Conservation (phyloP, 495 filamentous ascomycete species). For the Arthonia radiata region DNA sequence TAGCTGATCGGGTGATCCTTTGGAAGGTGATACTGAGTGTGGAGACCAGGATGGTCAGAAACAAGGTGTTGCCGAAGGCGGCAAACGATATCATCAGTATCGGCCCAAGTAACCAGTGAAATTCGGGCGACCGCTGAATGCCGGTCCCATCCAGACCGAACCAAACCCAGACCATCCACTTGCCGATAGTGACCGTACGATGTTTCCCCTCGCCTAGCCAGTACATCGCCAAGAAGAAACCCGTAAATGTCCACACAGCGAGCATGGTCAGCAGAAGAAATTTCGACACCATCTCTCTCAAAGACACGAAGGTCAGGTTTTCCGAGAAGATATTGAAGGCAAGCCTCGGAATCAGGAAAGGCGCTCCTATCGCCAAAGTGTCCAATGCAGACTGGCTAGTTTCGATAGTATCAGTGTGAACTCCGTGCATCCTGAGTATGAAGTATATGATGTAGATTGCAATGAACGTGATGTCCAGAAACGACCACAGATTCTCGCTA, state of each 20-base stretch:
- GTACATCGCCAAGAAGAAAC: constrained; percentile 43
- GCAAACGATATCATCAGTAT: constrained; percentile 46
- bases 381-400: constrained; percentile 34
- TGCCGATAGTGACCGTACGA: constrained; percentile 28
- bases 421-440: constrained; percentile 30
- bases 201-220: constrained; percentile 25
- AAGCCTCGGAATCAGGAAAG: constrained; percentile 42
- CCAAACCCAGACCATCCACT: constrained; percentile 70
- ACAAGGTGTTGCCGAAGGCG: constrained; percentile 51
- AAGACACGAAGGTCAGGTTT: constrained; percentile 45
- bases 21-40: constrained; percentile 51
- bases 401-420: constrained; percentile 14
- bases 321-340: constrained; percentile 53
- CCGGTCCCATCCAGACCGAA: constrained; percentile 54
- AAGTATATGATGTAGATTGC: constrained; percentile 35
- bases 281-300: constrained; percentile 51
- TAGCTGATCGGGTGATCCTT: constrained; percentile 36
- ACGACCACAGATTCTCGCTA: constrained; percentile 57
- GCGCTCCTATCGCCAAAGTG: constrained; percentile 41
- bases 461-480: constrained; percentile 44
- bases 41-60: constrained; percentile 50
- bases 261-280: constrained; percentile 39
- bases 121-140: constrained; percentile 35
- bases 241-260: constrained; percentile 46
- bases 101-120: constrained; percentile 42